Percentiles rank a stretch among this genome's conserved stretches.
These are phyloP conservation scores for Echinochloa phyllopogon DNA, from an alignment of 176 grass and related monocot species.

Conservation along the genomic window DNA sequence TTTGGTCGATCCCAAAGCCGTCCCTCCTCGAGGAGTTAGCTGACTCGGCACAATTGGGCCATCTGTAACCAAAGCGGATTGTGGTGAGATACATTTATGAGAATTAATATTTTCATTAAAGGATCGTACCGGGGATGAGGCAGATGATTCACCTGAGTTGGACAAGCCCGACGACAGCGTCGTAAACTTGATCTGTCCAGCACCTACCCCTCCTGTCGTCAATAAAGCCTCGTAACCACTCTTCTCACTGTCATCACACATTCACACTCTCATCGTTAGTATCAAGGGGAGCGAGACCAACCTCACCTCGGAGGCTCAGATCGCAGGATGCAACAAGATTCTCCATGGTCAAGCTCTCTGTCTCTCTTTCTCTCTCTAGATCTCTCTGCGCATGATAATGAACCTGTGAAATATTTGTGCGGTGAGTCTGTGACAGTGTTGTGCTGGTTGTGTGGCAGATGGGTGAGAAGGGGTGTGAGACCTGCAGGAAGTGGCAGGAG, in stretches of 20 bases:
- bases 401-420: neutral
- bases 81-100: too few species aligned
- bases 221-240: neutral
- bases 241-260: neutral
- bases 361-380: neutral
- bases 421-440: neutral
- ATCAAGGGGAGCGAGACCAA: neutral
- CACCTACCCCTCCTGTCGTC: too few species aligned
- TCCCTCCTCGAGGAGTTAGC: too few species aligned
- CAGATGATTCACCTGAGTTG: too few species aligned
- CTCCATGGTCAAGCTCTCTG: neutral
- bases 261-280: neutral
- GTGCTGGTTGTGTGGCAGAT: neutral
- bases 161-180: too few species aligned
- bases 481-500: constrained; percentile 46
- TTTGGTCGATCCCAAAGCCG: too few species aligned
- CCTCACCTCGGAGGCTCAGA: constrained; percentile 29
- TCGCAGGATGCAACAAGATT: neutral
- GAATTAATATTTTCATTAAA: too few species aligned
- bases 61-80: too few species aligned
- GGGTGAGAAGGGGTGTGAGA: constrained; percentile 26
- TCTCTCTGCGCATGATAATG: neutral
- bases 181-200: too few species aligned
- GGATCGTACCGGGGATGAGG: too few species aligned
- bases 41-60: too few species aligned